Conservation (phyloP, 2,329 filamentous ascomycete genomes). For the Karstenula rhodostoma region DNA sequence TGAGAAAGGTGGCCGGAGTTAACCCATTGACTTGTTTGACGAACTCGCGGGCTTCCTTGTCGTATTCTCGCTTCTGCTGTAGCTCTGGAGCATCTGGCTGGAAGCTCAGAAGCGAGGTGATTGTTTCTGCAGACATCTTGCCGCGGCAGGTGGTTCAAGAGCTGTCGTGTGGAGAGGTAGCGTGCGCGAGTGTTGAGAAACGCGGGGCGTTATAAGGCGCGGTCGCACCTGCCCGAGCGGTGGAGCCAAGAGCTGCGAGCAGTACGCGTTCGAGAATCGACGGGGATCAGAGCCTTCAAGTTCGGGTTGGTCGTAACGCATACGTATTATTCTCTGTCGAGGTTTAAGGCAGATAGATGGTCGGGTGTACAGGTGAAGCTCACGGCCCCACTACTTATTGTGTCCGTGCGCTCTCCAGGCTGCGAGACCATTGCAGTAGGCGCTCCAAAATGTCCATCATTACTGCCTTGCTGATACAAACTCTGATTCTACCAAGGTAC, state of each 20-base stretch:
- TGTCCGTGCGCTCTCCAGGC: too few species aligned
- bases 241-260: not conserved
- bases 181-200: slow-evolving; percentile 20
- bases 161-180: slow-evolving; percentile 11
- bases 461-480: not conserved
- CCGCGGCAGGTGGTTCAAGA: not conserved
- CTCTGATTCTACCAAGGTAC: not conserved
- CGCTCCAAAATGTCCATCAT: not conserved
- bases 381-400: too few species aligned
- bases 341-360: not conserved
- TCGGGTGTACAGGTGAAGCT: too few species aligned
- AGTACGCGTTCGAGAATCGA: not conserved
- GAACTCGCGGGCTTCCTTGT: slow-evolving; percentile 46
- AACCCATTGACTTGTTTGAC: slow-evolving; percentile 46
- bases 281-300: not conserved
- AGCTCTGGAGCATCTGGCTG: slow-evolving; percentile 44
- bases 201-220: slow-evolving; percentile 6
- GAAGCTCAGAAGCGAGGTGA: slow-evolving; percentile 42
- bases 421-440: too few species aligned
- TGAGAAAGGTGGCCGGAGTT: slow-evolving; percentile 41
- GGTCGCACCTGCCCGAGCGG: slow-evolving; percentile 8
- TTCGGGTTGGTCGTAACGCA: not conserved
- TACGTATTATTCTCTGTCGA: not conserved
- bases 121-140: slow-evolving; percentile 42
- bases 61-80: slow-evolving; percentile 49